Base-by-base conservation (phyloP, 1,139 yeast genomes). In the Kazachstania sp. region DNA sequence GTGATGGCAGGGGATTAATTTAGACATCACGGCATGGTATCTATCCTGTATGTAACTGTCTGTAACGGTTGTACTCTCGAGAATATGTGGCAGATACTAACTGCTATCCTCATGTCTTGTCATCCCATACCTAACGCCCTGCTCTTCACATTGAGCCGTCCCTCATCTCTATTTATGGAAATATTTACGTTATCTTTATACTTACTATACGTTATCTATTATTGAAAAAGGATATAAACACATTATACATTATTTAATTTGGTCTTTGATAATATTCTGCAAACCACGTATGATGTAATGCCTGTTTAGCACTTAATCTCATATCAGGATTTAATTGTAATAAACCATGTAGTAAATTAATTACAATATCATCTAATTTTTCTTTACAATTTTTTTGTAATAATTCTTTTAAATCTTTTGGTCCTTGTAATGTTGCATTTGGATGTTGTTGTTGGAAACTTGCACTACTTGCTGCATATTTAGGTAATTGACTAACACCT, bases 271-370 rank as follows among this genome's bases (percentile, higher is more conserved):
- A 57, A 48, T 81, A 83, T 61, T 90, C 97, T 47, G 85, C 85
- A 66, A 92, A 90, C 96, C 97, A 92, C 3, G 95, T 95, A 63
- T 90, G 97, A 59, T 84, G 92, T 57, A 92, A 75, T 2, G 96
- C 95, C 64, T 86, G 95, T 54, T 92, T 77, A 4, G 97, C 97
- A 41, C 94, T 81, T 39, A 92, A 79, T 64, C 98, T 77, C 55
- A 81, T 79, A 60, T 90, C 97, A 1, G 98, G 98, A 59, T 90
- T 81, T 83, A 90, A 78, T 65, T 88, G 97, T 55, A 92, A 73
- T 59, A 94, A 71, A 43, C 84, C 78, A 54, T 79, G 79, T 55
- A 94, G 71, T 53, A 92, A 71, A 59, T 88, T 90, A 59, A 90
- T 73, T 2, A 95, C 95, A 67, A 82, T 71, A 12, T 82, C 79